A percentile compares a stretch with the other conserved stretches of the same genome.
Conservation (phyloP, 106 monocot genomes). For the Allium sativum region DNA sequence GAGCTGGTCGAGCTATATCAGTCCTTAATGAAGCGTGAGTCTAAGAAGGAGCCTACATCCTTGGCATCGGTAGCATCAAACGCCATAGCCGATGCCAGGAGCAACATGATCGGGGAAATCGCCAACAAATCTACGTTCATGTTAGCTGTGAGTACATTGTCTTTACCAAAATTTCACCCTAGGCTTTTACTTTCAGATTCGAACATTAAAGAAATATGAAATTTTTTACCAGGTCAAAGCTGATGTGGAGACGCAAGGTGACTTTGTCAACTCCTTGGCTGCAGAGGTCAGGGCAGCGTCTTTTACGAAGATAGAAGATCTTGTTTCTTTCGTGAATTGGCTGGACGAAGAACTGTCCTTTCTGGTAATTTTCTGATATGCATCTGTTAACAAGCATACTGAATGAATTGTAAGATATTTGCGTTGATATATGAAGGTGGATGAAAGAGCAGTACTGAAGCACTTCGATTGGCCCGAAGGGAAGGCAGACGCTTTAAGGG, state of each 20-base stretch:
- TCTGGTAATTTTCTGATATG: slow-evolving; percentile 37
- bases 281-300: slow-evolving; percentile 61
- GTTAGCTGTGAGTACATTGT: slow-evolving; percentile 52
- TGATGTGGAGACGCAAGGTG: slow-evolving; percentile 96
- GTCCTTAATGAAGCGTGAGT: slow-evolving; percentile 86
- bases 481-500: slow-evolving; percentile 86
- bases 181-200: not conserved
- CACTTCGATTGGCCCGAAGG: slow-evolving; percentile 98
- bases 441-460: slow-evolving; percentile 90
- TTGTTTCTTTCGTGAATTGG: slow-evolving; percentile 90
- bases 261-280: slow-evolving; percentile 80
- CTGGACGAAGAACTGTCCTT: slow-evolving; percentile 98
- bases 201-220: not conserved
- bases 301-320: slow-evolving; percentile 65
- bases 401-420: not conserved
- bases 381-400: not conserved
- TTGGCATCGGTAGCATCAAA: slow-evolving; percentile 31
- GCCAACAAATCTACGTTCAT: slow-evolving; percentile 79
- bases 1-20: slow-evolving; percentile 94
- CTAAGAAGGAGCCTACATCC: slow-evolving; percentile 45
- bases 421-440: slow-evolving; percentile 39
- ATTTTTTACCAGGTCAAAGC: slow-evolving; percentile 80
- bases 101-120: slow-evolving; percentile 96
- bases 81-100: slow-evolving; percentile 45
- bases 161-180: not conserved